Conservation (phyloP, 768 basidiomycete species). For the Tricholoma sp. region DNA sequence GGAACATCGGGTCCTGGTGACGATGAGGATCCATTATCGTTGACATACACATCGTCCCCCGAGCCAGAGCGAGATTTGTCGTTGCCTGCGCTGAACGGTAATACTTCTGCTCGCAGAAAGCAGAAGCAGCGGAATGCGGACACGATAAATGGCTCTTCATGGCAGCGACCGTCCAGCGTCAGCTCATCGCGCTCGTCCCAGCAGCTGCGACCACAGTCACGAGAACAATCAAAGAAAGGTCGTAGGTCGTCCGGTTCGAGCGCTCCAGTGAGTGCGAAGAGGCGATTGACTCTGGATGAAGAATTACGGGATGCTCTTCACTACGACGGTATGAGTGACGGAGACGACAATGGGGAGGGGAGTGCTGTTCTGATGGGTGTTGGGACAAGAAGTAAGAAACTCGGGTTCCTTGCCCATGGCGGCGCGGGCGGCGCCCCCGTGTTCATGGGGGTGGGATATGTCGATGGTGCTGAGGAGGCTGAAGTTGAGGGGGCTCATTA, state of each 20-base stretch:
- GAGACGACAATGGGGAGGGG: slow-evolving; percentile 39
- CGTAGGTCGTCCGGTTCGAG: not conserved
- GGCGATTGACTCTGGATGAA: slow-evolving; percentile 58
- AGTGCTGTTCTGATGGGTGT: slow-evolving; percentile 47
- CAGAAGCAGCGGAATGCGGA: not conserved
- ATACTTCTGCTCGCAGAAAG: not conserved
- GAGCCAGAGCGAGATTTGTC: slow-evolving; percentile 1
- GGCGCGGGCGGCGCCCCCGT: slow-evolving; percentile 70
- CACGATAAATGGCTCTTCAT: not conserved
- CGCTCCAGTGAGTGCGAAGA: not conserved
- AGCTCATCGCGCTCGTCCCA: not conserved
- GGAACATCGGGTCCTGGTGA: slow-evolving; percentile 18
- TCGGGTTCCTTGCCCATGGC: slow-evolving; percentile 68
- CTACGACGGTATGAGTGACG: slow-evolving; percentile 21
- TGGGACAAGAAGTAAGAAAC: slow-evolving; percentile 47
- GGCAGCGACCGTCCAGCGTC: not conserved
- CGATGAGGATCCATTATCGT: slow-evolving; percentile 31
- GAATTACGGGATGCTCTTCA: slow-evolving; percentile 43
- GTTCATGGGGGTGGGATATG: slow-evolving; percentile 65
- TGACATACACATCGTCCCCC: slow-evolving; percentile 18
- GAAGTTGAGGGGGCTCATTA: slow-evolving; percentile 5
- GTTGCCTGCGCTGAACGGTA: not conserved
- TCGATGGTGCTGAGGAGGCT: slow-evolving; percentile 45
- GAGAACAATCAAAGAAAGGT: not conserved
- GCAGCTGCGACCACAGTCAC: not conserved